Percentiles rank a stretch among this genome's conserved stretches.
Conservation (phyloP, 139 green algal species). For the Closterium sp. region DNA sequence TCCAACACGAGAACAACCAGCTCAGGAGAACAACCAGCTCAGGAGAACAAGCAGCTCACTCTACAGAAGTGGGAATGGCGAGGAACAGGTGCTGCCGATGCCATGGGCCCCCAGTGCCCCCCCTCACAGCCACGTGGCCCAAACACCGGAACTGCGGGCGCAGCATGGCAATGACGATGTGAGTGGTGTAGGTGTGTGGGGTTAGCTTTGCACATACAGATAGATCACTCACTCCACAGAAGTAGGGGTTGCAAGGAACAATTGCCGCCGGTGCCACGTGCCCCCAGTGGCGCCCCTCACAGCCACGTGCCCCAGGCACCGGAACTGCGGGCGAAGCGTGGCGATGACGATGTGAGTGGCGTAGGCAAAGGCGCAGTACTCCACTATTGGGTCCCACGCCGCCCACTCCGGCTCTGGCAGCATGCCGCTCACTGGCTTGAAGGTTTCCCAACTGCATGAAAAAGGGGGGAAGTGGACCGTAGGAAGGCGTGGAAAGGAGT, state of each 20-base stretch:
- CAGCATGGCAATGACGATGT: conserved; percentile 22
- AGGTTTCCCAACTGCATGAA: too few relatives aligned
- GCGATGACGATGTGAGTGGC: conserved; percentile 12
- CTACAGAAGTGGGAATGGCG: conserved; percentile 36
- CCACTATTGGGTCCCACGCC: conserved; percentile 39
- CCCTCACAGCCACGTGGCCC: conserved; percentile 31
- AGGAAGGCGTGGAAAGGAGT: too few relatives aligned
- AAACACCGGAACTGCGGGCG: conserved; percentile 38
- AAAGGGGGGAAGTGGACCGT: too few relatives aligned
- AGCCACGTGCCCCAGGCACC: conserved; percentile 34
- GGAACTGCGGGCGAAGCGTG: conserved; percentile 22
- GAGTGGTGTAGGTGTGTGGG: conserved; percentile 25
- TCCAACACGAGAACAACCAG: neutral
- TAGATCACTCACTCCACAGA: conserved; percentile 31
- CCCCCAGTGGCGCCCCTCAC: conserved; percentile 24
- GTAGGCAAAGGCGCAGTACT: conserved; percentile 50
- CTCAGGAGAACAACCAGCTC: neutral
- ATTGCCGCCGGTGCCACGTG: conserved; percentile 37
- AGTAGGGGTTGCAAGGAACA: conserved; percentile 44
- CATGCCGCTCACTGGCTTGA: conserved; percentile 30
- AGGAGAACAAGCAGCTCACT: conserved; percentile 9
- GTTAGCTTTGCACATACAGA: too few relatives aligned
- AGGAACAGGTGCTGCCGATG: conserved; percentile 44
- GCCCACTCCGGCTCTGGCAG: conserved; percentile 40
- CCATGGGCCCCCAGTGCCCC: conserved; percentile 24